phyloP scores from a whole-genome alignment of 2,329 filamentous ascomycete species.

The Monilinia laxa region DNA sequence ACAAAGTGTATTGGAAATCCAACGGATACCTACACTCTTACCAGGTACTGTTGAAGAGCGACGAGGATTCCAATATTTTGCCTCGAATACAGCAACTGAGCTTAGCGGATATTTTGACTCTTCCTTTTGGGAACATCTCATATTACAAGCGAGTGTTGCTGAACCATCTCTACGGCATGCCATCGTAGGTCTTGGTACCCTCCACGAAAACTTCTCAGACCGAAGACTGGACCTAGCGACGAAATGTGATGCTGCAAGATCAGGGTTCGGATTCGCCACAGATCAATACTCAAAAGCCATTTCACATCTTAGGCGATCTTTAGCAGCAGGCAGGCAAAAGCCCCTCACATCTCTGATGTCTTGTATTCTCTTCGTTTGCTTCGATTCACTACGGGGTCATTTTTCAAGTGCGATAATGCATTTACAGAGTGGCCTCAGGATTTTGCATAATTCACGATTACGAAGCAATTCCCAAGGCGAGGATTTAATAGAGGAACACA shows the following conservation, averaged over 20 bases:
- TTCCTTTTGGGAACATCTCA: constrained; percentile 36
- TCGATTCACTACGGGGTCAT: constrained; percentile 37
- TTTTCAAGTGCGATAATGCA: constrained; percentile 38
- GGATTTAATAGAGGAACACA: constrained; percentile 32
- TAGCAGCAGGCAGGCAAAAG: constrained; percentile 31
- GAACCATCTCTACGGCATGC: constrained; percentile 37
- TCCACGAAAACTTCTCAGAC: constrained; percentile 37
- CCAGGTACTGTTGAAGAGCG: constrained; percentile 34
- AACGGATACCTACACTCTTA: constrained; percentile 29
- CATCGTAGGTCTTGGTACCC: constrained; percentile 36
- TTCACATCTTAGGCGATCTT: constrained; percentile 31
- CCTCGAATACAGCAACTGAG: constrained; percentile 33
- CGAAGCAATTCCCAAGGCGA: constrained; percentile 22
- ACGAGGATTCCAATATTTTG: constrained; percentile 36
- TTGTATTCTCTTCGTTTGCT: constrained; percentile 38
- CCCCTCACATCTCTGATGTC: constrained; percentile 36
- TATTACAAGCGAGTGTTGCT: constrained; percentile 34
- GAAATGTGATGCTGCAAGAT: constrained; percentile 20
- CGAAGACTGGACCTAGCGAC: constrained; percentile 23
- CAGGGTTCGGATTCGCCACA: constrained; percentile 31
- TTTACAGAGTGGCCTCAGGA: constrained; percentile 36
- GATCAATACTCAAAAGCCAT: constrained; percentile 40
- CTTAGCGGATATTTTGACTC: constrained; percentile 35
- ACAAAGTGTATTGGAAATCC: constrained; percentile 22
- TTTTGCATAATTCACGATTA: constrained; percentile 30